Percentiles rank a stretch among this genome's conserved stretches.
phyloP scores from a whole-genome alignment of 2,329 filamentous ascomycete genomes.

The Ophiostoma piceae region DNA sequence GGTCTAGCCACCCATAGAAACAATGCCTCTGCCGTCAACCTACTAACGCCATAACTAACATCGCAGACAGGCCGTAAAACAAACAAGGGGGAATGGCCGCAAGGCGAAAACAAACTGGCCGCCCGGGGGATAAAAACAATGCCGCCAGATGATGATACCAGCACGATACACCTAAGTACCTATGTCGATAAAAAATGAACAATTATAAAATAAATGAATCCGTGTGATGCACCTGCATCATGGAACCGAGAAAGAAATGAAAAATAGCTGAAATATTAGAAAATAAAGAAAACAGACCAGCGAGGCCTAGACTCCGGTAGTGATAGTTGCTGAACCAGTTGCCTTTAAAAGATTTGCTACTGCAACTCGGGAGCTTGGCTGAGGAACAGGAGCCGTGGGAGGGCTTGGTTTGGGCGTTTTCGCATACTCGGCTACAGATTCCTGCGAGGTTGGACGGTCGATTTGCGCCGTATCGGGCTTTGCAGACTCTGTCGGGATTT shows the following conservation, averaged over 20 bases:
- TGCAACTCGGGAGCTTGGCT: constrained; percentile 1
- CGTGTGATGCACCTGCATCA: background rate
- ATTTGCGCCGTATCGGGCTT: background rate
- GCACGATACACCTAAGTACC: background rate
- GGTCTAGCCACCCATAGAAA: background rate
- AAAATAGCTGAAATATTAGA: background rate
- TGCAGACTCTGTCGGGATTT: background rate
- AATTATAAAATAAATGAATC: background rate
- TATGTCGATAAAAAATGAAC: background rate
- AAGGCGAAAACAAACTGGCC: background rate
- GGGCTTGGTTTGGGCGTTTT: background rate
- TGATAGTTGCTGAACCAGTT: background rate
- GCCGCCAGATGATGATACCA: background rate
- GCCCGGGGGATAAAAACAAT: background rate
- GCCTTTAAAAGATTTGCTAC: background rate
- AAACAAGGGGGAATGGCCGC: background rate
- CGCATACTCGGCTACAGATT: background rate
- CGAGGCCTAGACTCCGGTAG: background rate
- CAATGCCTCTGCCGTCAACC: background rate
- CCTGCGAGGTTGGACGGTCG: background rate
- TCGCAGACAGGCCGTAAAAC: background rate
- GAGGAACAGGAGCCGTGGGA: background rate
- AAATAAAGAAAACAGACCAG: background rate
- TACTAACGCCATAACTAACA: background rate
- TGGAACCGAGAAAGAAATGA: background rate